Evolutionary conservation across 139 green algal genomes (phyloP).

Genomic region (Edaphochlamys debaryana): DNA sequence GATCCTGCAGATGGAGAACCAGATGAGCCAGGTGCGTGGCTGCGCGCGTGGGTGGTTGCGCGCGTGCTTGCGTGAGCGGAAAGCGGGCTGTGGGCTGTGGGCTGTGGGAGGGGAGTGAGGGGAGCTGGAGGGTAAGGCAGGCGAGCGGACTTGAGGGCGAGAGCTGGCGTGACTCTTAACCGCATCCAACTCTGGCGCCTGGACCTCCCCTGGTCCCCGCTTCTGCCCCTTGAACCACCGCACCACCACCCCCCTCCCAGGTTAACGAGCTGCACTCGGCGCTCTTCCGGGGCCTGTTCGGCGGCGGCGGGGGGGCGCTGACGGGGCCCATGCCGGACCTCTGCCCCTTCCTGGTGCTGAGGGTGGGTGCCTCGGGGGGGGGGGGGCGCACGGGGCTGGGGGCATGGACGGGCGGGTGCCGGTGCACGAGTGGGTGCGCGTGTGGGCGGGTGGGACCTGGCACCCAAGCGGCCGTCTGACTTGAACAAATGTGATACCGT

Average conservation of each 20-base stretch:
- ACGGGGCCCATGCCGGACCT: slow-evolving; percentile 2
- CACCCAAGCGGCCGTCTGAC: too few relatives aligned
- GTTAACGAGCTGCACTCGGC: slow-evolving; percentile 60
- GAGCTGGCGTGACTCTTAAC: too few relatives aligned
- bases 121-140: background rate
- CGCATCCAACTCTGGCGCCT: too few relatives aligned
- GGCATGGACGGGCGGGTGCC: background rate
- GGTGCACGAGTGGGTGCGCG: background rate
- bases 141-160: too few relatives aligned
- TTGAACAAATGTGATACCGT: too few relatives aligned
- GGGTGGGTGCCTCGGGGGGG: slow-evolving; percentile 11
- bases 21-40: slow-evolving; percentile 33
- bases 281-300: slow-evolving; percentile 48
- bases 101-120: background rate
- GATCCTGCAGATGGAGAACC: slow-evolving; percentile 80
- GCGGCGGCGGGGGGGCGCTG: slow-evolving; percentile 10
- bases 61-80: too few relatives aligned
- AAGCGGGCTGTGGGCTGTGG: too few relatives aligned
- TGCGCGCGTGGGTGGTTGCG: background rate
- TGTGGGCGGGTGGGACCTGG: background rate
- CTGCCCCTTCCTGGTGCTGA: slow-evolving; percentile 67
- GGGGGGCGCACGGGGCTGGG: background rate
- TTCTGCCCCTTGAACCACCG: too few relatives aligned
- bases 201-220: too few relatives aligned
- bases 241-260: slow-evolving; percentile 3